phyloP scores from a whole-genome alignment of 805 yeast genomes.

The Sugiyamaella mastotermitis region DNA sequence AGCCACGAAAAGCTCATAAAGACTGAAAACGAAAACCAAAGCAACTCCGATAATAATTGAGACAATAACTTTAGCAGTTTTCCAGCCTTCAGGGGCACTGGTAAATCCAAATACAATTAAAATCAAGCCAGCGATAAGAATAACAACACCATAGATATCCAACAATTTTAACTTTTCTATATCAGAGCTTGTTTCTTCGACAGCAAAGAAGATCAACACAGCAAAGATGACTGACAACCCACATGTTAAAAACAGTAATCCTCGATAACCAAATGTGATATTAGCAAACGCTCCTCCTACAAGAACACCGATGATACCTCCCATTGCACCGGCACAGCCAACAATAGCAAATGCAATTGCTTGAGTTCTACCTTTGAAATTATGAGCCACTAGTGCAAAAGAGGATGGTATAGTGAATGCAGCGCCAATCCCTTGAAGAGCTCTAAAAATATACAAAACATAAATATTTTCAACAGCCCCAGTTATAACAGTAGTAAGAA shows the following conservation, averaged over 20 bases:
- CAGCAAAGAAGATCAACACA: conserved; percentile 26
- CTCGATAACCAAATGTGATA: conserved; percentile 35
- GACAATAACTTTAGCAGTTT: conserved; percentile 36
- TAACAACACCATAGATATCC: conserved; percentile 32
- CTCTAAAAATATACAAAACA: conserved; percentile 38
- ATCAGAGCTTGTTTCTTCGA: conserved; percentile 23
- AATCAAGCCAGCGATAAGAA: conserved; percentile 34
- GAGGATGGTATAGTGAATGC: conserved; percentile 37
- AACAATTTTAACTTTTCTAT: conserved; percentile 24
- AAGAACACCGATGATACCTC: conserved; percentile 36
- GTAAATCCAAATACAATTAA: conserved; percentile 40
- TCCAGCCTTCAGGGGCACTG: conserved; percentile 42
- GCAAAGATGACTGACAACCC: conserved; percentile 25
- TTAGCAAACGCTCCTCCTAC: conserved; percentile 41
- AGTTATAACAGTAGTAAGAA: neutral
- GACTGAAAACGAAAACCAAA: conserved; percentile 23
- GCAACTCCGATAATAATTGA: conserved; percentile 37
- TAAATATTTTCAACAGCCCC: conserved; percentile 32
- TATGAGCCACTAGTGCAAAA: conserved; percentile 30
- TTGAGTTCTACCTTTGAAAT: conserved; percentile 26
- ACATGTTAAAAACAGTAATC: conserved; percentile 35
- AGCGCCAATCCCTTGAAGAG: conserved; percentile 42
- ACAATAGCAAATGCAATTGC: conserved; percentile 27
- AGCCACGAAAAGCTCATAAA: conserved; percentile 28
- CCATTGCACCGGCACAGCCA: conserved; percentile 25